phyloP scores from a whole-genome alignment of 306 rosid species.

The Lithocarpus polystachyus region DNA sequence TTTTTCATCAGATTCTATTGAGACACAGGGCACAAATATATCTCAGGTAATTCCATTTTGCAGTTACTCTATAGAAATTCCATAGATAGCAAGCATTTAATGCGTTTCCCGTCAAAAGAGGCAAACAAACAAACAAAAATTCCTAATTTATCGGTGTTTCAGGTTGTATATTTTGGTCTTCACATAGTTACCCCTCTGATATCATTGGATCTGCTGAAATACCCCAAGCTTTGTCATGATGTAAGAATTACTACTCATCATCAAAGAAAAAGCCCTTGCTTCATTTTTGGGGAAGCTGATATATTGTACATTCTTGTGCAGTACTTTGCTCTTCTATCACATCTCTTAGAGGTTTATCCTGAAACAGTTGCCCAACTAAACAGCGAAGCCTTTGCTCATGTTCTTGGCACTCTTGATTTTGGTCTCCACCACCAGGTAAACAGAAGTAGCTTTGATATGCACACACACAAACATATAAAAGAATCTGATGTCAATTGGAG shows the following conservation, averaged over 20 bases:
- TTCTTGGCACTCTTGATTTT: slow-evolving; percentile 83
- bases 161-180: slow-evolving; percentile 97
- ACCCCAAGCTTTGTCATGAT: slow-evolving; percentile 90
- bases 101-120: background rate
- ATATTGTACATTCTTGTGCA: slow-evolving; percentile 37
- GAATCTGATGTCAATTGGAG: background rate
- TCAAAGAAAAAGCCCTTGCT: slow-evolving; percentile 10
- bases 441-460: background rate
- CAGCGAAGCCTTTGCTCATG: slow-evolving; percentile 67
- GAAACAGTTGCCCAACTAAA: slow-evolving; percentile 85
- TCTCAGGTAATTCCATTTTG: slow-evolving; percentile 63
- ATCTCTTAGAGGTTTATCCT: slow-evolving; percentile 91
- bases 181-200: slow-evolving; percentile 82
- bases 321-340: slow-evolving; percentile 89
- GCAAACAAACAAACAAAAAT: slow-evolving; percentile 5
- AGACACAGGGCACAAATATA: slow-evolving; percentile 74
- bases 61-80: slow-evolving; percentile 10
- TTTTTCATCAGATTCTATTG: slow-evolving; percentile 80
- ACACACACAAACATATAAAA: background rate
- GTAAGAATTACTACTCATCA: slow-evolving; percentile 49
- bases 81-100: background rate
- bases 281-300: slow-evolving; percentile 31
- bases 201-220: slow-evolving; percentile 85
- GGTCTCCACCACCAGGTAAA: slow-evolving; percentile 91
- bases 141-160: slow-evolving; percentile 37